A percentile compares a stretch with the other conserved stretches of the same genome.
These are phyloP conservation scores for Marchantia polymorpha DNA, from an alignment of 225 moss, liverwort and hornwort species.

Conservation along the genomic window DNA sequence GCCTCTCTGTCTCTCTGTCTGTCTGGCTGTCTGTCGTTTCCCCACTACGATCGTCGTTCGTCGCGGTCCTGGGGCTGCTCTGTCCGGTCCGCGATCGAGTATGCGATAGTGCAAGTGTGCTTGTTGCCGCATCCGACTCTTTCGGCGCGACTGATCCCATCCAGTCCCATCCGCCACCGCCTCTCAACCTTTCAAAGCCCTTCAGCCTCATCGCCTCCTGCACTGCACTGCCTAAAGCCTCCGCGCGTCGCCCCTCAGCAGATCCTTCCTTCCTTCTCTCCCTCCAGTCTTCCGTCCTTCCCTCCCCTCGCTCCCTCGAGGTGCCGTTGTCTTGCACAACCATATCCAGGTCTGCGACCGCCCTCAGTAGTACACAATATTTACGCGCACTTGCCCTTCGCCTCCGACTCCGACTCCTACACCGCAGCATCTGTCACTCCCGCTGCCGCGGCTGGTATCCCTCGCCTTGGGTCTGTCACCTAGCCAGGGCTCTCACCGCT, in stretches of 20 bases:
- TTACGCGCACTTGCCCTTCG: background rate
- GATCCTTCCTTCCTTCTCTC: background rate
- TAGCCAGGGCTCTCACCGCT: background rate
- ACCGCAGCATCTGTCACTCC: background rate
- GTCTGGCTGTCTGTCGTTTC: background rate
- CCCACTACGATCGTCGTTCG: background rate
- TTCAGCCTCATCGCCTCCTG: conserved; percentile 1
- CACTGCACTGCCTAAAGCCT: background rate
- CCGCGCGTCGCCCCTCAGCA: background rate
- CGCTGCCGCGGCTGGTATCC: background rate
- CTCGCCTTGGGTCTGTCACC: background rate
- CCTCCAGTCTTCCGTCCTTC: background rate
- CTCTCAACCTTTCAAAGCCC: conserved; percentile 5
- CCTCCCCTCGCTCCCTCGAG: background rate
- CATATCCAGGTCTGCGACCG: background rate
- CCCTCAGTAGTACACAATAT: background rate
- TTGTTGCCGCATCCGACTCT: background rate
- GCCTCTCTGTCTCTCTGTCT: background rate
- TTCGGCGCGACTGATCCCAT: background rate
- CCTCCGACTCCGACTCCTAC: background rate
- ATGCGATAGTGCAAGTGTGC: background rate
- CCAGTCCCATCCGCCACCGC: conserved; percentile 5
- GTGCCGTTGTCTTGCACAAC: background rate
- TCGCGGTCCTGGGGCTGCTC: background rate
- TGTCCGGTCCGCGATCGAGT: background rate